phyloP scores from a whole-genome alignment of 345 rosid species.

The Euphorbia peplus region DNA sequence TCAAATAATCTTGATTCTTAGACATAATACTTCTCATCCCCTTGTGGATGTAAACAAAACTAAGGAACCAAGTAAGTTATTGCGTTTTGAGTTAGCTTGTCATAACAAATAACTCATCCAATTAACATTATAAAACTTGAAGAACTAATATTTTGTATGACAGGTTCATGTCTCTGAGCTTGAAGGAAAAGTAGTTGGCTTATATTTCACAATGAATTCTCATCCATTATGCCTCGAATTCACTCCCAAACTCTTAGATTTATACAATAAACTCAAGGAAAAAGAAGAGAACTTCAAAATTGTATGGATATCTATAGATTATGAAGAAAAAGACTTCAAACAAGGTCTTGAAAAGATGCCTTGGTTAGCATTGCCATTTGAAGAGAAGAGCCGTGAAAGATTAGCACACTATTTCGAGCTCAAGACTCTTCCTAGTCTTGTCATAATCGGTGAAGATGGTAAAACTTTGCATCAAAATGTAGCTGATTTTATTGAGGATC shows the following conservation, averaged over 20 bases:
- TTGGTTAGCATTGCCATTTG: constrained; percentile 67
- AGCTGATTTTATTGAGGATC: constrained; percentile 55
- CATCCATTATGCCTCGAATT: constrained; percentile 35
- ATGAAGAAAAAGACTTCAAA: constrained; percentile 51
- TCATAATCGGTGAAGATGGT: constrained; percentile 70
- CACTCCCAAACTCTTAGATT: constrained; percentile 47
- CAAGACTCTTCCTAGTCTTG: constrained; percentile 46
- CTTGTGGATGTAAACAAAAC: no score
- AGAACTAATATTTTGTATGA: no score
- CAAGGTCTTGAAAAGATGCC: constrained; percentile 49
- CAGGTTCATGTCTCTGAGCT: constrained; percentile 62
- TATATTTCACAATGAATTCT: constrained; percentile 44
- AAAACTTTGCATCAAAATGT: constrained; percentile 54
- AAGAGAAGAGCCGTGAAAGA: constrained; percentile 44
- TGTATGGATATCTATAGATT: constrained; percentile 56
- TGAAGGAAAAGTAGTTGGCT: constrained; percentile 61
- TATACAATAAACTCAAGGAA: constrained; percentile 49
- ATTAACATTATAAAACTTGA: no score
- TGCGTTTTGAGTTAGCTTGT: no score
- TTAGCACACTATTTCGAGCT: constrained; percentile 56
- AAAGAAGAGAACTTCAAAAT: constrained; percentile 56
- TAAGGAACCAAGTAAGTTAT: no score
- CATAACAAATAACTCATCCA: no score
- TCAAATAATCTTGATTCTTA: no score
- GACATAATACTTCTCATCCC: no score